Base-by-base conservation (phyloP, 2,329 filamentous ascomycete genomes). In the Davidsoniella virescens region DNA sequence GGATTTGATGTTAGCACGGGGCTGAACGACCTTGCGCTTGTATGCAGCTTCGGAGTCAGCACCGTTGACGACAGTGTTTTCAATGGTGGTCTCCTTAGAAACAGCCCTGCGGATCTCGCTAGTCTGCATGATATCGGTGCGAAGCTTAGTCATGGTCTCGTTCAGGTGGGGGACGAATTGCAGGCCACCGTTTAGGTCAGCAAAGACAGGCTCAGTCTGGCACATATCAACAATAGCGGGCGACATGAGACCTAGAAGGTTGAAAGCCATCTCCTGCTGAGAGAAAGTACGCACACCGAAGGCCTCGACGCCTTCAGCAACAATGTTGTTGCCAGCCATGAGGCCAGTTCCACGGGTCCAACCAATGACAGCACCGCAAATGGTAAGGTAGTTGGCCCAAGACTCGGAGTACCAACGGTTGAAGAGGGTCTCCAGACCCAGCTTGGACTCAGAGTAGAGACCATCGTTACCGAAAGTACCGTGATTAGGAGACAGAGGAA, bases 261-360 rank as follows among this genome's bases (percentile, higher is more conserved):
- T 98, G 75, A 98, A 98, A 14, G 92, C 92, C 92, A 98, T 98
- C 67, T 98, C 92, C 64, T 94, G 87, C 69, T 96, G 92, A 8
- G 90, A 96, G 73, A 98, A 98, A 3, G 92, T 98, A 59, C 92
- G 87, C 23, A 96, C 92, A 60, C 92, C 92, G 57, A 93, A 92
- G 59, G 85, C 86, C 71, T 98, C 92, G 51, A 98, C 87, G 54
- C 90, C 92, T 65, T 96, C 90, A 36, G 92, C 92, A 56, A 96
- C 88, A 59, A 96, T 80, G 66, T 98, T 96, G 74, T 96, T 96
- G 61, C 84, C 88, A 57, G 84, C 85, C 90, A 98, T 98, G 59
- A 98, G 79, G 63, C 92, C 92, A 55, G 92, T 98, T 57, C 90
- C 92, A 69, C 92, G 90, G 58, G 92, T 98, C 92, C 92, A 98